Evolutionary conservation across 1,284 basidiomycete genomes (phyloP).

Genomic region (Marasmius fiardii): DNA sequence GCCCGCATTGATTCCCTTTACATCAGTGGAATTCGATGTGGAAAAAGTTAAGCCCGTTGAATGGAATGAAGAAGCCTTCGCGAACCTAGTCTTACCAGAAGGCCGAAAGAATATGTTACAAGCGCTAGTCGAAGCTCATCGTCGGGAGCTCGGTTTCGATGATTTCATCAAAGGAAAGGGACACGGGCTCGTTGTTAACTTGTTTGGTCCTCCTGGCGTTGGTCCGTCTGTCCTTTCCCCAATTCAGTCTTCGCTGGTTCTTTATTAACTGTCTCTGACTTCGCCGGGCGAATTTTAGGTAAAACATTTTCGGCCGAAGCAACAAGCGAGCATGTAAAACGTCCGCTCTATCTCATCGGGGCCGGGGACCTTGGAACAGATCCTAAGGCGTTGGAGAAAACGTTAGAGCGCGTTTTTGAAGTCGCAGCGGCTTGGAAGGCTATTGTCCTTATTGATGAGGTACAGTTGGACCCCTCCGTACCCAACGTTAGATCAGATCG

Average conservation of each 20-base stretch:
- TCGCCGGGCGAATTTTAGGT: too few relatives aligned
- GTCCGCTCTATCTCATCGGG: constrained; percentile 57
- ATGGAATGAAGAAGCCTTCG: constrained; percentile 58
- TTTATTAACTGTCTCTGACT: too few relatives aligned
- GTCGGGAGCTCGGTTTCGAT: constrained; percentile 48
- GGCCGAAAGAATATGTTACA: constrained; percentile 51
- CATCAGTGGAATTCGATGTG: constrained; percentile 52
- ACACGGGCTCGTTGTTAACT: constrained; percentile 55
- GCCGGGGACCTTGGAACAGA: constrained; percentile 55
- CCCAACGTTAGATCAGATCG: background rate
- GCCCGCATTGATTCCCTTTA: background rate
- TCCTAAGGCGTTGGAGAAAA: constrained; percentile 38
- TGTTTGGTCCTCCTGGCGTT: constrained; percentile 60
- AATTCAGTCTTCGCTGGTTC: background rate
- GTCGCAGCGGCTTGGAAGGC: constrained; percentile 61
- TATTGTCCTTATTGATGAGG: constrained; percentile 61
- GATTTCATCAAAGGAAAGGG: constrained; percentile 65
- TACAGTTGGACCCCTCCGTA: constrained; percentile 7
- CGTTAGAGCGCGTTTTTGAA: constrained; percentile 44
- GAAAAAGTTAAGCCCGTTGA: constrained; percentile 44
- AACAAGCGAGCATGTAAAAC: constrained; percentile 54
- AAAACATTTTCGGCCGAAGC: constrained; percentile 58
- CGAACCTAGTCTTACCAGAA: constrained; percentile 50
- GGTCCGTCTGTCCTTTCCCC: constrained; percentile 35
- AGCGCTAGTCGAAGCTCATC: constrained; percentile 57